Evolutionary conservation across 1,284 basidiomycete species (phyloP), one percentile per base, ranked within the genome.

Genomic region (Leccinum fallax): DNA sequence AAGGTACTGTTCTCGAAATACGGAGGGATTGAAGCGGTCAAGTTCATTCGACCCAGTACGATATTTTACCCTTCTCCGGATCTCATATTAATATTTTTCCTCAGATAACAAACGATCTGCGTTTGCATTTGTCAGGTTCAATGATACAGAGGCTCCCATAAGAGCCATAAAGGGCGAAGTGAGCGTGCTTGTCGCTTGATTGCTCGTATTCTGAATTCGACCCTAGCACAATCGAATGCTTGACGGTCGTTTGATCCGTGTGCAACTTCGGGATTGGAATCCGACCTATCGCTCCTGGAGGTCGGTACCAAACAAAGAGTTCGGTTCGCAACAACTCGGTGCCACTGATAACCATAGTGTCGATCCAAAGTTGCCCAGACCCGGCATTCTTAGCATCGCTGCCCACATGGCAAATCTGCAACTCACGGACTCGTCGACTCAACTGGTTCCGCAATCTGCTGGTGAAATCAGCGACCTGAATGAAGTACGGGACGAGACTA

Each of bases 121-220:
- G 2, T 92, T 91, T 69, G 90, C 90, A 3, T 92, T 92, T 67
- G 82, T 92, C 57, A 88, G 82, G 69, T 92, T 86, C 68, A 77
- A 83, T 60, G 83, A 85, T 61, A 79, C 79, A 4, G 84, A 87
- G 7, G 79, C 85, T 26, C 82, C 89, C 32, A 78, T 79, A 24
- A 83, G 80, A 57, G 90, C 90, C 4, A 81, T 92, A 16, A 72
- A 74, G 36, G 82, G 82, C 71, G 85, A 91, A 80, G 90, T 89
- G 59, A 53, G 73, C 68, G 43, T 32, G 4, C 40, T 38, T 55
- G 48, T 51, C 52, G 43, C 34, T 53, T 34, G 49, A 32, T 13
- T 21, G 36, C 49, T 53, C 55, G 2, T 11, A 28, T 57, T 28
- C 46, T 30, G 28, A 51, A 68, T 61, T 34, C 21, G 56, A 55